These are phyloP conservation scores for Suillus subluteus DNA, from an alignment of 768 basidiomycete genomes.

Conservation along the genomic window DNA sequence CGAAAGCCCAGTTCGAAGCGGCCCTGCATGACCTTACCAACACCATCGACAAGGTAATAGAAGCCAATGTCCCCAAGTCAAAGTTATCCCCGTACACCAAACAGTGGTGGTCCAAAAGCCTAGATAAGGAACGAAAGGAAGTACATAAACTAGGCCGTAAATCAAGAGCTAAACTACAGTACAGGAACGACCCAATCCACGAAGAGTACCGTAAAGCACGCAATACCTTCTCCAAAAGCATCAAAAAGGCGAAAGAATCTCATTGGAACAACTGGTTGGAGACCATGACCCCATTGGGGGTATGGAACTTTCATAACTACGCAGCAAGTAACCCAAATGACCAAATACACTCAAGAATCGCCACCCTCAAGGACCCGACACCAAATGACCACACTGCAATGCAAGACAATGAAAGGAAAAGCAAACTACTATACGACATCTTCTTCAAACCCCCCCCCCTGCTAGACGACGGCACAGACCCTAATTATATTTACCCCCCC, in stretches of 20 bases:
- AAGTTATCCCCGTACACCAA: no score
- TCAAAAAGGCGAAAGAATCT: neutral
- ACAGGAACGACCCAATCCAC: neutral
- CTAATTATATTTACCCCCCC: neutral
- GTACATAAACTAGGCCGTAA: neutral
- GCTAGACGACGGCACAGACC: neutral
- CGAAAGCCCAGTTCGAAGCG: no score
- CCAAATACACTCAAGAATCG: neutral
- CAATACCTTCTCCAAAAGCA: neutral
- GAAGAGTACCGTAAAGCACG: neutral
- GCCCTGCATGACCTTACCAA: no score
- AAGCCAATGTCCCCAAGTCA: no score
- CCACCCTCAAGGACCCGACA: neutral
- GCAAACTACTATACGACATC: neutral
- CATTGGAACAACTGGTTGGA: neutral
- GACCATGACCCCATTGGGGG: rapidly evolving
- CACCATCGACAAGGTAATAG: no score
- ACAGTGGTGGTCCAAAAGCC: neutral
- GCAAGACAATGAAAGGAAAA: neutral
- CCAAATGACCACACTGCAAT: neutral
- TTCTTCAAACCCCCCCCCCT: neutral
- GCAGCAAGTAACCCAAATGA: neutral
- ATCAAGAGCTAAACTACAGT: neutral
- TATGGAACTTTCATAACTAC: neutral
- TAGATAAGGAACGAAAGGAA: neutral